Base-by-base conservation (phyloP, 371 early-diverging fungal genomes). In the Mortierella sp. region DNA sequence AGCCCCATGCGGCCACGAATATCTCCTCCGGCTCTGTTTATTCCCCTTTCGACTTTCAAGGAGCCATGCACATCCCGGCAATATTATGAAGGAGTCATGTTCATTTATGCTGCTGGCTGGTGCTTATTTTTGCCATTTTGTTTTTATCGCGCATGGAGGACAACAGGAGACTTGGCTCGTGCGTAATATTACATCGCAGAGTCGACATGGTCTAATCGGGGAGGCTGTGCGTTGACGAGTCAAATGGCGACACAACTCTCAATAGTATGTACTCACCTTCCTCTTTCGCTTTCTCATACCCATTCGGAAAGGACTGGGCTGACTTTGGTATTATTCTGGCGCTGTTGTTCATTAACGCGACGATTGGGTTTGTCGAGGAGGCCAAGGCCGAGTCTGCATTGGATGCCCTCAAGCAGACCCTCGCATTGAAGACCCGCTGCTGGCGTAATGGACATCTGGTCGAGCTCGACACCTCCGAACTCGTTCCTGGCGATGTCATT, bases 401-500 rank as follows among this genome's bases (percentile, higher is more conserved):
- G 55, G 95, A 95, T 68, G 96, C 97, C 6, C 90, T 98, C 39
- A 96, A 96, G 82, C 92, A 92, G 39, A 79, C 85, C 11, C 45
- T 87, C 26, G 83, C 97, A 10, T 89, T 96, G 44, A 93, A 95
- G 86, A 90, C 93, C 64, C 90, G 92, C n/a, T 91, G 89, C 70
- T 95, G 92, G 91, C 92, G 98, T 68, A 89, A 94, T 77, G 94
- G 94, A 52, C 87, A 91, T 79, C 88, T 97, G 52, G 86, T 90
- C 47, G 96, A 96, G 75, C 89, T 97, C 22, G 94, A 95, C 64
- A 91, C 96, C 5, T 85, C 86, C 47, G 92, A 93, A 19, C 86
- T 97, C 13, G 93, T 95, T 13, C 94, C 97, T 29, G 98, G 98
- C 44, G 98, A 99, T 85, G 85, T 98, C 44, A 90, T 99, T 71